Evolutionary conservation across 1,284 basidiomycete species (phyloP), one percentile per base, ranked within the genome.

Genomic region (Apiotrichum akiyoshidainum): DNA sequence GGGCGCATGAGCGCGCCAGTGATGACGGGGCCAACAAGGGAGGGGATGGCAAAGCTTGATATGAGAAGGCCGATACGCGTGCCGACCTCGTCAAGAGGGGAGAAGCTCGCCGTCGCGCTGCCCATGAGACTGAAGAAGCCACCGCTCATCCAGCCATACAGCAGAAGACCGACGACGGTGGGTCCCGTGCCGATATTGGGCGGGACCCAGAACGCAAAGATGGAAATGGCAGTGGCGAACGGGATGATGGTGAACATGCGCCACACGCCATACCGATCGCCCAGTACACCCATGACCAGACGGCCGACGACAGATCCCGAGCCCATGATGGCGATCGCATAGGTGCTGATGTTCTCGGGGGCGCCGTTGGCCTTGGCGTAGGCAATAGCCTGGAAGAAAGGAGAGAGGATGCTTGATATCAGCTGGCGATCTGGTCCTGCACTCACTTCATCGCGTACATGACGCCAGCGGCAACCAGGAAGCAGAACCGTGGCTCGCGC

Each of bases 61-160:
- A 72, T 74, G 41, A 75, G 60, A 71, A 78, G 71, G 9, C 76
- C 75, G 39, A 78, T 55, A 17, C 76, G 56, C 60, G 72, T 69
- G 1, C 76, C 76, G 40, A 71, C 69, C 58, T 78, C 76, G 35
- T 68, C 59, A 6, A 70, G 64, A 1, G 76, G 76, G 13, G 65
- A 69, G 46, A 78, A 68, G 2, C 68, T 58, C 0, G 70, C 76
- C 12, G 69, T 70, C 31, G 68, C 67, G 21, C 71, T 68, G 6
- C 69, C 67, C 3, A 73, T 66, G 12, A 75, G 57, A 0, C 69
- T 66, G 19, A 74, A 68, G 65, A 71, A 75, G 0, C 66, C 70
- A 22, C 76, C 76, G 54, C 61, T 63, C 6, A 61, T 52, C 26
- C 60, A 51, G 3, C 75, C 76, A 49, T 69, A 76, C 9, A 64